Evolutionary conservation across 352 stramenopile genomes (phyloP).

Genomic region (Thalassiosira hispida): DNA sequence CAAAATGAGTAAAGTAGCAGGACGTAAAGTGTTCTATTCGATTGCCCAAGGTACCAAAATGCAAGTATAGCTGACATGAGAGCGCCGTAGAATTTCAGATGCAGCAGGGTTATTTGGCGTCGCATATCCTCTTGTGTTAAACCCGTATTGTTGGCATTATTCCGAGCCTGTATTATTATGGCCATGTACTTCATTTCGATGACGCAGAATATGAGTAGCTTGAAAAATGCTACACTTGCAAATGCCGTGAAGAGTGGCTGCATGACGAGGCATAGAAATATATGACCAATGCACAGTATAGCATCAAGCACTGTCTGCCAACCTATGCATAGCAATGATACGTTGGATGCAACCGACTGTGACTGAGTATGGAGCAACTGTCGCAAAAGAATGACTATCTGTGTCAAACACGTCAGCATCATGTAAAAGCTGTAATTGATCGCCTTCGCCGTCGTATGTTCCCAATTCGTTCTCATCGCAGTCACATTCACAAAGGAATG

Average conservation of each 20-base stretch:
- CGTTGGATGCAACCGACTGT: conserved; percentile 70
- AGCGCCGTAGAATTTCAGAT: conserved; percentile 95
- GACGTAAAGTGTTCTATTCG: conserved; percentile 89
- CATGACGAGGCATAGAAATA: conserved; percentile 93
- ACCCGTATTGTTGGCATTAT: conserved; percentile 85
- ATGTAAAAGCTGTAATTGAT: conserved; percentile 87
- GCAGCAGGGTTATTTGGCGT: conserved; percentile 92
- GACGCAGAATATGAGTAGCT: conserved; percentile 98
- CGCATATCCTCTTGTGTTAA: conserved; percentile 85
- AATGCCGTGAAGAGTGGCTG: conserved; percentile 96
- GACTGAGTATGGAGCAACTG: conserved; percentile 84
- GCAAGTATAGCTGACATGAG: conserved; percentile 90
- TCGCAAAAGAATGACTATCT: conserved; percentile 84
- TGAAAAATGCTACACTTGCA: conserved; percentile 95
- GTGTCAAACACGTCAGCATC: conserved; percentile 84
- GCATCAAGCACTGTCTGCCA: conserved; percentile 89
- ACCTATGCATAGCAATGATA: conserved; percentile 81
- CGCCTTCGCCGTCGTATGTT: conserved; percentile 76
- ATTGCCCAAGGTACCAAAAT: conserved; percentile 89
- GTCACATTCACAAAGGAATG: conserved; percentile 74
- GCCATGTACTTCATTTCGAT: conserved; percentile 99
- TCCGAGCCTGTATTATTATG: conserved; percentile 94
- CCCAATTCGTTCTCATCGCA: conserved; percentile 81
- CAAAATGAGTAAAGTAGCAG: conserved; percentile 97
- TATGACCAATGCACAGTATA: conserved; percentile 93